Evolutionary conservation across 129 eudicot genomes (phyloP).

Genomic region (Lactuca sativa): DNA sequence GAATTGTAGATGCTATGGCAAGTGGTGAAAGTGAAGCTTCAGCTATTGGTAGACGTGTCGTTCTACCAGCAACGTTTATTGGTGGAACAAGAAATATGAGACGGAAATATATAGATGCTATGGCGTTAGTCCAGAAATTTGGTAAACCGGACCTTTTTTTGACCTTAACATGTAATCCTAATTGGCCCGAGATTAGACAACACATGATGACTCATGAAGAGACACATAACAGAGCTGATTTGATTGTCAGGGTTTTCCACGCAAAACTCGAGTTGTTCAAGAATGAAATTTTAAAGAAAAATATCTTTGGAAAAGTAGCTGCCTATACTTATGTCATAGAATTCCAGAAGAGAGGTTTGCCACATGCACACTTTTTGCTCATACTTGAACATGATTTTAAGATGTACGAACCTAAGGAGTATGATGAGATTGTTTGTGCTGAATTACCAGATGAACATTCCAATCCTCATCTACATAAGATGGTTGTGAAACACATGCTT

Average conservation of each 20-base stretch:
- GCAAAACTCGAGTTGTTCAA: no score
- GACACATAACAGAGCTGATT: not conserved
- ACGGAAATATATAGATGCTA: not conserved
- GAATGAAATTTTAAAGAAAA: no score
- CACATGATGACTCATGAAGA: not conserved
- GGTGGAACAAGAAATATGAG: not conserved
- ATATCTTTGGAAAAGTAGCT: no score
- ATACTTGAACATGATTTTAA: slow-evolving; percentile 21
- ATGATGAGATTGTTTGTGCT: slow-evolving; percentile 24
- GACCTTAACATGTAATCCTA: not conserved
- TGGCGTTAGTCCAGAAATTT: no score
- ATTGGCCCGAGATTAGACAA: slow-evolving; percentile 26
- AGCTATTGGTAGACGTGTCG: not conserved
- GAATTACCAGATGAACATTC: slow-evolving; percentile 19
- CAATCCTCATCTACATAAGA: no score
- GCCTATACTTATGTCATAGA: no score
- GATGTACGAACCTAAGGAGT: not conserved
- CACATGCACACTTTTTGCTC: not conserved
- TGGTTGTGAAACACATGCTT: no score
- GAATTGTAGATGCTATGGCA: not conserved
- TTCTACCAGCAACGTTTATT: not conserved
- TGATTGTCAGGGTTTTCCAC: no score
- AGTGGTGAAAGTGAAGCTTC: not conserved
- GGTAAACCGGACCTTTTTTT: no score
- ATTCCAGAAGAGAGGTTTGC: not conserved